Percentiles rank a stretch among this genome's conserved stretches.
Evolutionary conservation across 768 basidiomycete species (phyloP).

Genomic region (Amanita inopinata): DNA sequence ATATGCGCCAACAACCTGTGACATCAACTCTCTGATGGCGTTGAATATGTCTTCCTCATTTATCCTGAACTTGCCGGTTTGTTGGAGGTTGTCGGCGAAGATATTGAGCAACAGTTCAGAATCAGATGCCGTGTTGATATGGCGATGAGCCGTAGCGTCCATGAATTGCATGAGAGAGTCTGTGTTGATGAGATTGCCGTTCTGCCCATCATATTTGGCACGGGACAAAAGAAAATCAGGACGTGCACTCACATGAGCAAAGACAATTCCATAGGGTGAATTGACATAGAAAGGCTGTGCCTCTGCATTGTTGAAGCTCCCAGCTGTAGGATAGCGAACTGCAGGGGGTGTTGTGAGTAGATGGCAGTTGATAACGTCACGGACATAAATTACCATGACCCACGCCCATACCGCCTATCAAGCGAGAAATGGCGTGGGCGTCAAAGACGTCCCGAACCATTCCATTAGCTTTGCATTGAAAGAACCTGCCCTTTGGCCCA

Average conservation of each 20-base stretch:
- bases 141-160: conserved; percentile 93
- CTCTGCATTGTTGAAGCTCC: conserved; percentile 92
- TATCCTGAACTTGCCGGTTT: conserved; percentile 98
- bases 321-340: conserved; percentile 98
- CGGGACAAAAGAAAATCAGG: conserved; percentile 6
- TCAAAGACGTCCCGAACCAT: conserved; percentile 99
- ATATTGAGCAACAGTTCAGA: conserved; percentile 96
- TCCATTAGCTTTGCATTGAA: conserved; percentile 97
- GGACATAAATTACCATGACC: conserved; percentile 68
- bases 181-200: conserved; percentile 97
- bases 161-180: conserved; percentile 78
- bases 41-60: conserved; percentile 99
- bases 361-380: conserved; percentile 5
- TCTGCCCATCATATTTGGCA: conserved; percentile 37
- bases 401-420: conserved; percentile 94
- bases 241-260: conserved; percentile 73
- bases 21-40: conserved; percentile 84
- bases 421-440: conserved; percentile 55
- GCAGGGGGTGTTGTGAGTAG: conserved; percentile 10
- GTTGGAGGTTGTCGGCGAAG: conserved; percentile 94
- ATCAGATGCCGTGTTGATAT: conserved; percentile 98
- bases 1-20: conserved; percentile 85
- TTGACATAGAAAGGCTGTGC: conserved; percentile 99
- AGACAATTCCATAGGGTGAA: conserved; percentile 98
- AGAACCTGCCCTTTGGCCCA: conserved; percentile 89